phyloP scores from a whole-genome alignment of 345 rosid species.

The Citrus cavaleriei region DNA sequence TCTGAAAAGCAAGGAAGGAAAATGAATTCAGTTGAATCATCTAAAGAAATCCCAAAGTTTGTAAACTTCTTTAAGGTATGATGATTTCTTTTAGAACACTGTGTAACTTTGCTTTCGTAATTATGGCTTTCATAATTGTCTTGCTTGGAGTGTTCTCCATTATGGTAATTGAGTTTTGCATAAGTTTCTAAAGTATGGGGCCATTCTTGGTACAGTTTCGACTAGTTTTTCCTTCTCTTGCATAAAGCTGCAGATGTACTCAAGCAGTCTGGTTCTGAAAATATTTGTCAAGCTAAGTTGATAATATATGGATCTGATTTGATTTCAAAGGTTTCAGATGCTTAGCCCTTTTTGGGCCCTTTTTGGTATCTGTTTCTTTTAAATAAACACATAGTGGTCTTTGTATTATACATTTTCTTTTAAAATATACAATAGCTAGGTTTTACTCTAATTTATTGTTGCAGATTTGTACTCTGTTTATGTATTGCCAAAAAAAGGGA shows the following conservation, averaged over 20 bases:
- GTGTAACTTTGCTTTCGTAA: not conserved
- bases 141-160: not conserved
- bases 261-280: not conserved
- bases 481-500: not conserved
- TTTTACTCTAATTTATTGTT: not conserved
- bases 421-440: not conserved
- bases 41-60: conserved; percentile 68
- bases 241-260: not conserved
- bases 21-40: conserved; percentile 80
- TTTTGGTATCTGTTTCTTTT: not conserved
- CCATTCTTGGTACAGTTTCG: not conserved
- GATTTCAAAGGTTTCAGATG: not conserved
- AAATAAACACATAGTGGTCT: not conserved
- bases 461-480: not conserved
- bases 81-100: not conserved
- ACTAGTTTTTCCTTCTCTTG: not conserved
- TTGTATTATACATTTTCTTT: not conserved
- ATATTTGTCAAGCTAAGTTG: not conserved
- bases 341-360: not conserved
- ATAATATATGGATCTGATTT: not conserved
- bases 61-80: conserved; percentile 68
- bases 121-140: not conserved
- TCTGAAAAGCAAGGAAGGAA: conserved; percentile 91
- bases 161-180: not conserved
- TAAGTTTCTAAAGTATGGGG: not conserved